Percentiles rank a stretch among this genome's conserved stretches.
phyloP scores from a whole-genome alignment of 192 early-diverging fungal species.

The Umbelopsis isabellina region DNA sequence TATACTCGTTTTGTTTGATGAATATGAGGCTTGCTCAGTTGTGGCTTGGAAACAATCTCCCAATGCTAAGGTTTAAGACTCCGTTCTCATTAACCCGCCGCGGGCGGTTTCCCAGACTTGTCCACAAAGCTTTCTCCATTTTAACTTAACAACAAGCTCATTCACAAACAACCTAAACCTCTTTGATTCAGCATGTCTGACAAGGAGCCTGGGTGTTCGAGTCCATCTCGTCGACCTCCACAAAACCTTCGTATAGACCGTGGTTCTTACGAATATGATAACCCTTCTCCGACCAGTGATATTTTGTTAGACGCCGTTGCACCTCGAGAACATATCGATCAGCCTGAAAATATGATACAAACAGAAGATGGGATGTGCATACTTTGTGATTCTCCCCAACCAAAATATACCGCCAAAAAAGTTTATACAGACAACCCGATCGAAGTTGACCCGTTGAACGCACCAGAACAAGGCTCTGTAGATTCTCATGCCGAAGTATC shows the following conservation, averaged over 20 bases:
- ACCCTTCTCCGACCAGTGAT: constrained; percentile 11
- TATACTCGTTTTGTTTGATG: not conserved
- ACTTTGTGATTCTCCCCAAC: constrained; percentile 3
- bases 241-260: not conserved
- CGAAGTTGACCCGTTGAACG: no score
- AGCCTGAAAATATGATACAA: not conserved
- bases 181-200: constrained; percentile 5
- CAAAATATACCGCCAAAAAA: not conserved
- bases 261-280: not conserved
- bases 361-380: constrained; percentile 3
- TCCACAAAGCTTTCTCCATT: not conserved
- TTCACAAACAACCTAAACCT: not conserved
- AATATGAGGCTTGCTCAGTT: not conserved
- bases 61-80: not conserved
- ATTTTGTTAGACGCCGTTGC: not conserved
- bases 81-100: constrained; percentile 12
- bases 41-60: constrained; percentile 10
- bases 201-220: not conserved
- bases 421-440: no score
- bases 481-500: not conserved
- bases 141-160: not conserved
- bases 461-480: not conserved
- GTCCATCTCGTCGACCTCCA: not conserved
- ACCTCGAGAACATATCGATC: not conserved
- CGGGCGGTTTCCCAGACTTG: constrained; percentile 14